Percentiles rank a stretch among this genome's conserved stretches.
These are phyloP conservation scores for Diplodia mutila DNA, from an alignment of 2,329 filamentous ascomycete genomes.

Conservation along the genomic window DNA sequence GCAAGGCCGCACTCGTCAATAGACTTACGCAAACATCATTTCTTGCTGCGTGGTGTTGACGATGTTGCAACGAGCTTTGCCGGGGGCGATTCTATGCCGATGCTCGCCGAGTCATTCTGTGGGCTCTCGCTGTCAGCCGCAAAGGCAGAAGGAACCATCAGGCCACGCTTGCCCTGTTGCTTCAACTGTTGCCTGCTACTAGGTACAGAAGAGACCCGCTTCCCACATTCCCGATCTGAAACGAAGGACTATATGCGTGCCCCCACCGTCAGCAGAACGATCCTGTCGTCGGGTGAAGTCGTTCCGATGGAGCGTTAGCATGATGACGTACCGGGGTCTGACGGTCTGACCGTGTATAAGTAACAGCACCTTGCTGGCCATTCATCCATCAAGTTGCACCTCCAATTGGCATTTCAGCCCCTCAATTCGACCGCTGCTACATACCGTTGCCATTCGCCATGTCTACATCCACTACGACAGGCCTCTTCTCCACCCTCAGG, in stretches of 20 bases:
- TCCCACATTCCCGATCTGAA: too few relatives aligned
- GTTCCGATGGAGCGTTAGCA: not conserved
- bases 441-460: not conserved
- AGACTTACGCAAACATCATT: not conserved
- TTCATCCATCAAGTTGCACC: not conserved
- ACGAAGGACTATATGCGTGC: too few relatives aligned
- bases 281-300: not conserved
- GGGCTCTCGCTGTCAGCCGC: too few relatives aligned
- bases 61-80: too few relatives aligned
- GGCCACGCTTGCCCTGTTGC: too few relatives aligned
- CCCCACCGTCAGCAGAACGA: not conserved
- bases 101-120: too few relatives aligned
- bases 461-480: not conserved
- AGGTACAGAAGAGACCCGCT: too few relatives aligned
- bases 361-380: not conserved
- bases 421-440: too few relatives aligned
- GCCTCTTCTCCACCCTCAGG: slow-evolving; percentile 16
- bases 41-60: not conserved
- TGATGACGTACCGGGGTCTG: not conserved
- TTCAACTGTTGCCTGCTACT: too few relatives aligned
- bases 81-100: too few relatives aligned
- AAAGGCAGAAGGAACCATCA: too few relatives aligned
- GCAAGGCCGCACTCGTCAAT: too few relatives aligned
- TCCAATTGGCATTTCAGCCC: not conserved
- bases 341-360: not conserved